Conservation (phyloP, 768 basidiomycete species). For the Suillus cothurnatus region DNA sequence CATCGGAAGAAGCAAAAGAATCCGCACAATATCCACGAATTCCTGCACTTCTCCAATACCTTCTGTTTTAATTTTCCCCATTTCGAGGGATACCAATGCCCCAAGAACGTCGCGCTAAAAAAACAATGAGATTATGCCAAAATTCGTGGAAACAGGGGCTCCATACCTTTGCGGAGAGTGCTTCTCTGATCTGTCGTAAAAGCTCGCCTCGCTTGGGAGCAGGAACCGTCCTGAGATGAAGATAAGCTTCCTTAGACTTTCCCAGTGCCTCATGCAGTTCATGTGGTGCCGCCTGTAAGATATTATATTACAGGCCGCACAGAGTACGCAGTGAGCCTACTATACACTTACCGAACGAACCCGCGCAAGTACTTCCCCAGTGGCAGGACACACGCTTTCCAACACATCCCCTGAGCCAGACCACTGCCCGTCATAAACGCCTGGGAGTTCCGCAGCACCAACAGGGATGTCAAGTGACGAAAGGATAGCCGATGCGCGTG, state of each 20-base stretch:
- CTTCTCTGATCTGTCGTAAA: conserved; percentile 84
- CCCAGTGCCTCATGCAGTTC: conserved; percentile 73
- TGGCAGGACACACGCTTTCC: conserved; percentile 79
- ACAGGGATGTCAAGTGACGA: conserved; percentile 61
- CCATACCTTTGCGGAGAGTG: conserved; percentile 72
- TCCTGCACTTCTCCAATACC: conserved; percentile 94
- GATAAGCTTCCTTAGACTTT: conserved; percentile 74
- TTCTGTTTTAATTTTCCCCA: conserved; percentile 91
- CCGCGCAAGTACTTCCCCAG: conserved; percentile 80
- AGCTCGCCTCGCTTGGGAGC: conserved; percentile 90
- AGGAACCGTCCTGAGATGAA: conserved; percentile 71
- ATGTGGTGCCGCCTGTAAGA: conserved; percentile 59
- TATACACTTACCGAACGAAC: conserved; percentile 62
- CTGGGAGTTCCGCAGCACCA: conserved; percentile 56
- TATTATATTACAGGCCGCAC: conserved; percentile 16
- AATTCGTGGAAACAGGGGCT: background rate
- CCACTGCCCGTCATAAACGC: conserved; percentile 87
- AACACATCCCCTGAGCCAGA: conserved; percentile 70
- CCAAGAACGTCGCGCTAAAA: conserved; percentile 75
- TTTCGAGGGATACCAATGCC: conserved; percentile 81
- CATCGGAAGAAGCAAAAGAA: background rate
- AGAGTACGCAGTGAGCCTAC: background rate
- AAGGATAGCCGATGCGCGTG: conserved; percentile 69
- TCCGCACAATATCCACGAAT: conserved; percentile 88
- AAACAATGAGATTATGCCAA: conserved; percentile 12